phyloP scores from a whole-genome alignment of 2,329 filamentous ascomycete species.

The Venturia effusa region DNA sequence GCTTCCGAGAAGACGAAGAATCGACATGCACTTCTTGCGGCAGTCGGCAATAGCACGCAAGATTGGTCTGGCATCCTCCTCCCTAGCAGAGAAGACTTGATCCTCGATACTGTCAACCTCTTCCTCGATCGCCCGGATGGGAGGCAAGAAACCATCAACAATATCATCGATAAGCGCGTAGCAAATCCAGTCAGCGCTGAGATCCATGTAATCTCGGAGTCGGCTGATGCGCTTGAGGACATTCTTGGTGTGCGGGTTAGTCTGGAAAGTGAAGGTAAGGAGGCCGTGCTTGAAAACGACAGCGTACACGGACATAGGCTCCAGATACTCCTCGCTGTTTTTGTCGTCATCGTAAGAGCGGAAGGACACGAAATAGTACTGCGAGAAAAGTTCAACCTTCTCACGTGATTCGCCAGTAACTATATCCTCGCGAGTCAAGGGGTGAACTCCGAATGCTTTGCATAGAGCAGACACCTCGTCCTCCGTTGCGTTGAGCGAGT shows the following conservation, averaged over 20 bases:
- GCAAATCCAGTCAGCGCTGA: slow-evolving; percentile 97
- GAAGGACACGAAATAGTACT: slow-evolving; percentile 98
- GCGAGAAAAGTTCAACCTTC: slow-evolving; percentile 95
- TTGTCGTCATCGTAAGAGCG: slow-evolving; percentile 82
- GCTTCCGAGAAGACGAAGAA: slow-evolving; percentile 85
- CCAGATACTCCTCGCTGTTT: slow-evolving; percentile 70
- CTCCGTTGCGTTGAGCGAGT: slow-evolving; percentile 80
- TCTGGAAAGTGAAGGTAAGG: slow-evolving; percentile 84
- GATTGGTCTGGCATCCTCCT: slow-evolving; percentile 80
- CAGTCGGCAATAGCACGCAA: slow-evolving; percentile 80
- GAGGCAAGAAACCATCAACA: slow-evolving; percentile 86
- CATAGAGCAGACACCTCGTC: slow-evolving; percentile 82
- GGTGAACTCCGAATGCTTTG: slow-evolving; percentile 91
- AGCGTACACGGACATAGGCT: slow-evolving; percentile 93
- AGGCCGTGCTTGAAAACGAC: slow-evolving; percentile 94
- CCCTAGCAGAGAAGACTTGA: slow-evolving; percentile 81
- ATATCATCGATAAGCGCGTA: slow-evolving; percentile 98
- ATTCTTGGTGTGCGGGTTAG: slow-evolving; percentile 76
- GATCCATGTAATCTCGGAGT: slow-evolving; percentile 85
- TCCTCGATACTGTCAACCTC: slow-evolving; percentile 93
- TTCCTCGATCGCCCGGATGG: slow-evolving; percentile 74
- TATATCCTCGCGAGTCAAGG: slow-evolving; percentile 92
- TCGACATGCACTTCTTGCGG: slow-evolving; percentile 87
- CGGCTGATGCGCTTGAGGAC: slow-evolving; percentile 87
- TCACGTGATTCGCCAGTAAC: slow-evolving; percentile 90